These are phyloP conservation scores for Oehlia diaphana DNA, from an alignment of 192 early-diverging fungal genomes.

Conservation along the genomic window DNA sequence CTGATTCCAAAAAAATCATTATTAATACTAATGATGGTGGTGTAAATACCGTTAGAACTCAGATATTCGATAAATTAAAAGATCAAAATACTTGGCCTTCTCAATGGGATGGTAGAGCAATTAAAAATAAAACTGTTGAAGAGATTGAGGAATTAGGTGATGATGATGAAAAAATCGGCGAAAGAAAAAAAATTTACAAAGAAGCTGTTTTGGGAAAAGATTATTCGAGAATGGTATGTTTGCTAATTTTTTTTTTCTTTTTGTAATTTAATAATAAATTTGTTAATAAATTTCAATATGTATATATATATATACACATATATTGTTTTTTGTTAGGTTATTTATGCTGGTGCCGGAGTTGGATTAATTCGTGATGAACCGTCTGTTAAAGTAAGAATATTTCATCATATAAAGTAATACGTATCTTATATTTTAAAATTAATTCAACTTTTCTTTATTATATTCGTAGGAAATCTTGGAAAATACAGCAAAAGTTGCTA, in stretches of 20 bases:
- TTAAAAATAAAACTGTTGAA: constrained; percentile 34
- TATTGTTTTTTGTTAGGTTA: neutral
- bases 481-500: neutral
- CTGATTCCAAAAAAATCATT: constrained; percentile 40
- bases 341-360: neutral
- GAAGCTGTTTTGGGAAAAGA: neutral
- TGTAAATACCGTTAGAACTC: constrained; percentile 38
- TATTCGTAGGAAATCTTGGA: neutral
- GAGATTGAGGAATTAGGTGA: constrained; percentile 18
- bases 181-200: neutral
- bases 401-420: neutral
- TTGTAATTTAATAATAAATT: neutral
- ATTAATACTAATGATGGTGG: constrained; percentile 42
- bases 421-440: neutral
- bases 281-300: neutral
- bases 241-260: neutral
- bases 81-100: constrained; percentile 39
- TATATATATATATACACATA: no score
- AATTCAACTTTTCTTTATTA: neutral
- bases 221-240: neutral
- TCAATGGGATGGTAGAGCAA: constrained; percentile 35
- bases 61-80: constrained; percentile 46
- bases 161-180: neutral
- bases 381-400: neutral
- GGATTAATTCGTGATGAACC: neutral